Base-by-base conservation (phyloP, 768 basidiomycete genomes). In the Ephemerocybe angulata region DNA sequence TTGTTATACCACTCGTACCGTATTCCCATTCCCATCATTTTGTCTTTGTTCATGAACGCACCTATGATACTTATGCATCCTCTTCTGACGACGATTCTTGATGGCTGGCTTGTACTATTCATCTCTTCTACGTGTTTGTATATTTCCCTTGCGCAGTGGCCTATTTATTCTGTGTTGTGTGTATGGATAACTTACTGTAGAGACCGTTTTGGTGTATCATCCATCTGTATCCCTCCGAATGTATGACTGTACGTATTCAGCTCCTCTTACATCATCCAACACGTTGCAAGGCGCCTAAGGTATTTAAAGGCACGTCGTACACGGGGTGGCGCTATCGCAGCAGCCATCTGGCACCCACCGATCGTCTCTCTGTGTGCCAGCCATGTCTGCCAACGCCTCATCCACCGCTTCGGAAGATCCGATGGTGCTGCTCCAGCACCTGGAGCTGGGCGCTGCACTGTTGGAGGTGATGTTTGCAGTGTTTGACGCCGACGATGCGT, bases 391-490 rank as follows among this genome's bases (percentile, higher is more conserved):
- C 11, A 17, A 27, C n/a, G 7, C 48, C 6, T 50, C 33, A 13
- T 17, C 28, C 7, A 40, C 47, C 19, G 28, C 21, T n/a, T 27
- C 38, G 17, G 47, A n/a, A 21, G 53, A 54, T 49, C 33, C 37
- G 13, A 19, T 15, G 22, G 43, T 47, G 48, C 48, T 55, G 11
- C 38, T 55, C 2, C 29, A 31, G 27, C 11, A 50, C 8, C 27
- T 50, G n/a, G 54, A 55, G 48, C n/a, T 55, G 6, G 54, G 37
- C 10, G 43, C 54, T 5, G 38, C 47, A 4, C 17, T 55, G 27
- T n/a, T 55, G 3, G 28, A 55, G 22, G 47, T 55, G 17, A 30
- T 55, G 15, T 55, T 55, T 22, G 33, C 48, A 6, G 10, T 55
- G 28, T 42, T 31, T 43, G 48, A 50, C n/a, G 29, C 43, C 29